Conservation (phyloP, 108 stramenopile species). For the Skeletonema potamos region DNA sequence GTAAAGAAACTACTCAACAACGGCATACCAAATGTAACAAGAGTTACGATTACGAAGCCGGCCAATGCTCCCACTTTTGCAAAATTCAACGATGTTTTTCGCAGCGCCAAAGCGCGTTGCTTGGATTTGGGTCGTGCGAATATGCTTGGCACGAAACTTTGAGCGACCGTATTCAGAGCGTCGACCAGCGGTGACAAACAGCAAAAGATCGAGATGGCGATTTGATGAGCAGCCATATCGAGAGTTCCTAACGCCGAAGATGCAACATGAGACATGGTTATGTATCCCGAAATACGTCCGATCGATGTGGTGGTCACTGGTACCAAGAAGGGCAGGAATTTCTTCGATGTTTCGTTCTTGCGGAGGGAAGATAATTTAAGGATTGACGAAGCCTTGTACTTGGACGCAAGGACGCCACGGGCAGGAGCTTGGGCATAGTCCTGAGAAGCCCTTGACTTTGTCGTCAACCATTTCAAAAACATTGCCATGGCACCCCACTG, state of each 20-base stretch:
- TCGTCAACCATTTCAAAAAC: slow-evolving; percentile 70
- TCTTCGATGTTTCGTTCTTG: not conserved
- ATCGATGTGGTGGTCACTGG: slow-evolving; percentile 73
- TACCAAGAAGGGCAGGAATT: slow-evolving; percentile 61
- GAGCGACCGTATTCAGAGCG: slow-evolving; percentile 67
- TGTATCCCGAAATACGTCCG: slow-evolving; percentile 65
- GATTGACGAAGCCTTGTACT: not conserved
- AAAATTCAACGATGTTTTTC: slow-evolving; percentile 60
- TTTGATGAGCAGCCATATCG: slow-evolving; percentile 73
- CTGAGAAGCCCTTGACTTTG: slow-evolving; percentile 9
- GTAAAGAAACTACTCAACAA: slow-evolving; percentile 68
- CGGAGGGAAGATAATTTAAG: not conserved
- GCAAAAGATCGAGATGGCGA: slow-evolving; percentile 67
- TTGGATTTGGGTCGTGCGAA: slow-evolving; percentile 36
- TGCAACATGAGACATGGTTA: slow-evolving; percentile 80
- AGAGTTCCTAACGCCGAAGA: slow-evolving; percentile 58
- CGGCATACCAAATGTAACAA: slow-evolving; percentile 60
- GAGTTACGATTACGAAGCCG: slow-evolving; percentile 57
- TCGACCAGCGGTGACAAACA: slow-evolving; percentile 71
- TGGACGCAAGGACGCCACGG: slow-evolving; percentile 5
- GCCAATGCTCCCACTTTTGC: slow-evolving; percentile 66
- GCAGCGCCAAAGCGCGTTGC: slow-evolving; percentile 58
- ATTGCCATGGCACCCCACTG: slow-evolving; percentile 75
- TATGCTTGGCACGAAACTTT: slow-evolving; percentile 70
- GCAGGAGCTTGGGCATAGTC: not conserved